Evolutionary conservation across 768 basidiomycete genomes (phyloP).

Genomic region (Suillus luteus): DNA sequence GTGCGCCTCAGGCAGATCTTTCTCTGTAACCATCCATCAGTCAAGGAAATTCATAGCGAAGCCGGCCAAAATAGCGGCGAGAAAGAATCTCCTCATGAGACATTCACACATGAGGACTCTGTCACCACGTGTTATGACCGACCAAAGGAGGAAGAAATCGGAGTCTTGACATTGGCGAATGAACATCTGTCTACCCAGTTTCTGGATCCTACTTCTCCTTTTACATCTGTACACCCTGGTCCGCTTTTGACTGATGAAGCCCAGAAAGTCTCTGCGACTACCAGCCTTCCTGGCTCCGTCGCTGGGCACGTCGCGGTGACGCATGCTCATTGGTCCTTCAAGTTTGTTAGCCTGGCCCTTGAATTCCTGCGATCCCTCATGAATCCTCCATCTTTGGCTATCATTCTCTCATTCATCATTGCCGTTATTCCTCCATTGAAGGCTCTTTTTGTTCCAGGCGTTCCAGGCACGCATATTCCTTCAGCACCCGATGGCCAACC

Average conservation of each 20-base stretch:
- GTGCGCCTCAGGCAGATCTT: constrained; percentile 6
- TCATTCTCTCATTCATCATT: constrained; percentile 55
- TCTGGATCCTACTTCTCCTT: neutral
- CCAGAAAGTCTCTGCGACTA: neutral
- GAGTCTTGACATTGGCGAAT: neutral
- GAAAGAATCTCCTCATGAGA: neutral
- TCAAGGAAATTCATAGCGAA: neutral
- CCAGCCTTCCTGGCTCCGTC: neutral
- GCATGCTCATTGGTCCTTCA: constrained; percentile 3
- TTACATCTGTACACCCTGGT: neutral
- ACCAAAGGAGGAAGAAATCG: neutral
- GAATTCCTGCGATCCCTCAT: constrained; percentile 41
- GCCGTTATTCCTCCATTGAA: constrained; percentile 60
- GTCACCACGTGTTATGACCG: neutral
- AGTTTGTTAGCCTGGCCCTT: constrained; percentile 4
- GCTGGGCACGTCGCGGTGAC: neutral
- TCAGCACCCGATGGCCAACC: constrained; percentile 67
- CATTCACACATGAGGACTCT: neutral
- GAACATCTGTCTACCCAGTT: neutral
- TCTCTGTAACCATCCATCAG: neutral
- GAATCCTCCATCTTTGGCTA: constrained; percentile 52
- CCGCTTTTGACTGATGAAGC: constrained; percentile 3
- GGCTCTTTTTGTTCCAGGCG: constrained; percentile 53
- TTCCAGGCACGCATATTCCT: constrained; percentile 46
- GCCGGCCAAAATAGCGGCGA: neutral